Percentiles rank a stretch among this genome's conserved stretches.
These are phyloP conservation scores for Pestalotiopsis sp. DNA, from an alignment of 2,329 filamentous ascomycete genomes.

Conservation along the genomic window DNA sequence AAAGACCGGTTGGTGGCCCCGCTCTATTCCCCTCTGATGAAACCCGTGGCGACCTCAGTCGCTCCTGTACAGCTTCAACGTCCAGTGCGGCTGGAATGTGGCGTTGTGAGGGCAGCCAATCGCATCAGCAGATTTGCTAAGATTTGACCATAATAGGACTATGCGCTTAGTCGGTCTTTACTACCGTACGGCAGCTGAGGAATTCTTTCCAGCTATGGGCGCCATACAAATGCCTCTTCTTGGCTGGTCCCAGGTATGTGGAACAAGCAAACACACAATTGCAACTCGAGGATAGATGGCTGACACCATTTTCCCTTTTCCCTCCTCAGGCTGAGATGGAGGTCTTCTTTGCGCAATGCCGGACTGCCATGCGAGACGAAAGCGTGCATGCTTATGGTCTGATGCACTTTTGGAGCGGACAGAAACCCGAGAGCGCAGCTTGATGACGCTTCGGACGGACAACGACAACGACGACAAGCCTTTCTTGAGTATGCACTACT, in stretches of 20 bases:
- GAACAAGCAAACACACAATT: neutral
- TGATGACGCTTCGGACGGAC: neutral
- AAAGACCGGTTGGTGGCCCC: constrained; percentile 24
- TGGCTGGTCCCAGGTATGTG: constrained; percentile 33
- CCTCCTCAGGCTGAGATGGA: constrained; percentile 25
- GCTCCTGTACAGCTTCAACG: neutral
- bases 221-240: constrained; percentile 40
- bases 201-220: constrained; percentile 44
- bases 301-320: no score
- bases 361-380: constrained; percentile 29
- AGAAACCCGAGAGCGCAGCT: constrained; percentile 33
- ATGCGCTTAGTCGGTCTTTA: constrained; percentile 44
- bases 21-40: neutral
- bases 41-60: neutral
- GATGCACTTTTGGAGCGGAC: constrained; percentile 47
- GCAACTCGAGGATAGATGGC: no score
- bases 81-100: neutral
- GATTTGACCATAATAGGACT: constrained; percentile 25
- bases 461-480: neutral
- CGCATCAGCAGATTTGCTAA: neutral
- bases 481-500: neutral
- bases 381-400: constrained; percentile 34
- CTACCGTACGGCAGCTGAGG: constrained; percentile 42
- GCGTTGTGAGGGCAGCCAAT: neutral
- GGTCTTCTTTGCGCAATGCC: constrained; percentile 28